phyloP scores from a whole-genome alignment of 306 rosid species.

The Alnus glutinosa region DNA sequence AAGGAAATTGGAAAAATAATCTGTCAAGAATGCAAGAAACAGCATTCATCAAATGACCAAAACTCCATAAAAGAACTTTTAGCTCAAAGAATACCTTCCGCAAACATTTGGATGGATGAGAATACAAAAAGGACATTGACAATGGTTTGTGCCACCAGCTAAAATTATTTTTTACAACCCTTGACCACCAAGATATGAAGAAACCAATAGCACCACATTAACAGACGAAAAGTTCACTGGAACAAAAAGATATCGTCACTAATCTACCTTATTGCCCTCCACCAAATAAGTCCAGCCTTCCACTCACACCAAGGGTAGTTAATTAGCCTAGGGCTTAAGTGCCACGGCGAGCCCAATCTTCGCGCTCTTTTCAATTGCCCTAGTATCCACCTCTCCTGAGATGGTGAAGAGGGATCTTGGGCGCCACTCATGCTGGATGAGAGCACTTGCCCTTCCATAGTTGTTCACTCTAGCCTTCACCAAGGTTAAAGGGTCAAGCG shows the following conservation, averaged over 20 bases:
- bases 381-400: conserved; percentile 84
- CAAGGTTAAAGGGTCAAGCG: conserved; percentile 77
- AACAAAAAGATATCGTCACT: conserved; percentile 25
- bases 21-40: background rate
- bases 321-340: conserved; percentile 61
- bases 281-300: conserved; percentile 27
- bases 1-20: background rate
- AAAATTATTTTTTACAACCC: conserved; percentile 59
- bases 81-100: conserved; percentile 5
- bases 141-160: conserved; percentile 40
- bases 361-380: conserved; percentile 82
- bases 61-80: background rate
- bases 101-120: conserved; percentile 1
- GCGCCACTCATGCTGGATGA: conserved; percentile 88
- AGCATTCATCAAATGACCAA: background rate
- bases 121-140: conserved; percentile 20
- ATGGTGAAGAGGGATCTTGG: conserved; percentile 76
- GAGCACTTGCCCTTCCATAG: conserved; percentile 74
- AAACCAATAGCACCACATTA: conserved; percentile 40
- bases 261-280: conserved; percentile 42
- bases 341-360: conserved; percentile 89
- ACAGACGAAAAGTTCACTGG: conserved; percentile 40
- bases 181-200: conserved; percentile 51
- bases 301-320: conserved; percentile 8
- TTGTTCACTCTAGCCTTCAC: conserved; percentile 91